These are phyloP conservation scores for Yarrowia sp. DNA, from an alignment of 805 yeast genomes.

Conservation along the genomic window DNA sequence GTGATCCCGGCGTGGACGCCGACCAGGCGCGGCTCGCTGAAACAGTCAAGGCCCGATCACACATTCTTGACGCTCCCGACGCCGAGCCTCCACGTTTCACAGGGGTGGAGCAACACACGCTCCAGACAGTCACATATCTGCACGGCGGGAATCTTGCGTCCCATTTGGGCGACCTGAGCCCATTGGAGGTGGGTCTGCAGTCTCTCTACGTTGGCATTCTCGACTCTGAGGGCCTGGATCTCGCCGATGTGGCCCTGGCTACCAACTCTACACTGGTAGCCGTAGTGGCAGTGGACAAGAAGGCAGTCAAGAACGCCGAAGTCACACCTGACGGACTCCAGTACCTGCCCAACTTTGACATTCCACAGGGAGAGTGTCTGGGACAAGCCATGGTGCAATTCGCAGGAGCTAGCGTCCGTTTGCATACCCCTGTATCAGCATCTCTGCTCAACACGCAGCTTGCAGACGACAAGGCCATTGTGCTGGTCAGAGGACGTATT, in stretches of 20 bases:
- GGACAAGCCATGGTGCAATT: slow-evolving; percentile 26
- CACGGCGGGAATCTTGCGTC: slow-evolving; percentile 17
- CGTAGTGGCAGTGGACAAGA: slow-evolving; percentile 1
- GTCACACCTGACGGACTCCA: slow-evolving; percentile 15
- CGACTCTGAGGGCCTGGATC: slow-evolving; percentile 30
- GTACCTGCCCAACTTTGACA: slow-evolving; percentile 33
- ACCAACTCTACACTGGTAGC: slow-evolving; percentile 5
- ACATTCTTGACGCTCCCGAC: slow-evolving; percentile 1
- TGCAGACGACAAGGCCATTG: slow-evolving; percentile 30
- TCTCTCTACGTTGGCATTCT: slow-evolving; percentile 16
- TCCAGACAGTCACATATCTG: slow-evolving; percentile 26
- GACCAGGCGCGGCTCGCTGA: slow-evolving; percentile 31
- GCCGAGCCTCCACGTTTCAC: slow-evolving; percentile 21
- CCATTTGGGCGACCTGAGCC: slow-evolving; percentile 3
- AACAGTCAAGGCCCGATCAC: slow-evolving; percentile 1
- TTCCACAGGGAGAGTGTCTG: slow-evolving; percentile 26
- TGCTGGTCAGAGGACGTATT: slow-evolving; percentile 19
- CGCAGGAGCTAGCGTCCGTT: slow-evolving; percentile 7
- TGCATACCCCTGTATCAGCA: slow-evolving; percentile 12
- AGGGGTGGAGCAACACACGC: slow-evolving; percentile 12
- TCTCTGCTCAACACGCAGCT: slow-evolving; percentile 6
- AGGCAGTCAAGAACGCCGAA: background rate
- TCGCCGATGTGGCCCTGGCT: slow-evolving; percentile 15
- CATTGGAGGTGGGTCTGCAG: slow-evolving; percentile 8
- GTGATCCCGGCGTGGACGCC: slow-evolving; percentile 37